Base-by-base conservation (phyloP, 371 early-diverging fungal genomes). In the Mortierella sp. region DNA sequence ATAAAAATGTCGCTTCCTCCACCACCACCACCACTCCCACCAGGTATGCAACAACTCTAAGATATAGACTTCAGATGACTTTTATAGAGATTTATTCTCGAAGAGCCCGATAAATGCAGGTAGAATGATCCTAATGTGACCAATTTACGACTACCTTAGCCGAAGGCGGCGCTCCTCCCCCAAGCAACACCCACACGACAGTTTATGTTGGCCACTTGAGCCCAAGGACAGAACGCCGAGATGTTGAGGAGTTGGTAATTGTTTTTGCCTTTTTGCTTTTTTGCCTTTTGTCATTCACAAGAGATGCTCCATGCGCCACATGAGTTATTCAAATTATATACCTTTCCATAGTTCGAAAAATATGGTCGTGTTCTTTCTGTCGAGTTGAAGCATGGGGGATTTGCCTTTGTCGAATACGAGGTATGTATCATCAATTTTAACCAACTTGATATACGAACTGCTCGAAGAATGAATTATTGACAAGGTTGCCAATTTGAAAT, bases 321-420 rank as follows among this genome's bases (percentile, higher is more conserved):
- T 31, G 15, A 55, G 12, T 22, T 17, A 29, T 19, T 55, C 5
- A 31, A 55, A 15, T 26, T 9, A 51, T 9, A 23, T 51, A 51
- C 10, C 53, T 55, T 31, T 31, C 1, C 26, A 26, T 45, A 78
- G 82, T 81, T 83, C 54, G 75, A 84, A 66, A 74, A 80, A 28
- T 84, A 84, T 54, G 85, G 85, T 26, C 83, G 83, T 45, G 69
- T 85, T n/a, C 37, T 85, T 31, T 80, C 81, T 40, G 83, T 86
- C 31, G 83, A 75, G 68, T 61, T 84, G 57, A 85, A 84, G 71
- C 82, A 80, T 31, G 83, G 77, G 42, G 86, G 85, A 7, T 86
- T 84, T 76, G 87, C 87, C 32, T 89, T 89, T 81, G 85, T 88
- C 64, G 89, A 89, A 65, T 88, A 83, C 65, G 88, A 88, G 83